Base-by-base conservation (phyloP, 2,329 filamentous ascomycete species). In the Sporothrix dimorphospora region DNA sequence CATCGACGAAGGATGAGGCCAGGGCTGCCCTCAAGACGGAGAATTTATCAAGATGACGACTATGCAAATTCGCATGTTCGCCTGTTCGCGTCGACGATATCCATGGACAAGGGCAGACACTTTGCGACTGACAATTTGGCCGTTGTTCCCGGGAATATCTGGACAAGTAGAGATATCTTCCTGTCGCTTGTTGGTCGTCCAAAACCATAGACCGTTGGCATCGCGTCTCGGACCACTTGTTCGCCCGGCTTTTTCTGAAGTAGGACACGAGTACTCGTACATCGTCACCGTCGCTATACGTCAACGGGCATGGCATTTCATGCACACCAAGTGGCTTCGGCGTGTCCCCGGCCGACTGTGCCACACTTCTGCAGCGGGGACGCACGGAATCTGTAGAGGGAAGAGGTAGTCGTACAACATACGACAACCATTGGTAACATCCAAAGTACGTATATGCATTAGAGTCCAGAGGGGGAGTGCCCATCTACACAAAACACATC, bases 401-500 rank as follows among this genome's bases (percentile, higher is more conserved):
- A 40, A 45, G 21, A 42, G 59, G 21, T 21, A 27, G 38, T 24
- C n/a, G 38, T 16, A 45, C 59, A 45, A 19, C 24, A 4, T 24
- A 24, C 59, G n/a, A 27, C 21, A 5, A 19, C 40, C 59, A 65
- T 65, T 24, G 59, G 59, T 27, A 34, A 34, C 30, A 3, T 6
- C 59, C 14, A 27, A 19, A 9, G 21, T 63, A 38, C 59, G n/a
- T 27, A 21, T 19, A 49, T 6, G n/a, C 19, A n/a, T 16, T 8
- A 19, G 19, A 2, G 19, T 16, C 14, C 12, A 57, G 53, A 14
- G 24, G 24, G 55, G 6, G 38, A 24, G 40, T 34, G 19, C 19
- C 42, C 42, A 66, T 66, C 8, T 34, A 66, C 63, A 66, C 63
- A 66, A 66, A 49, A 66, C 63, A 66, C 42, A n/a, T n/a, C 27